Evolutionary conservation across 1,284 basidiomycete genomes (phyloP), one percentile per base, ranked within the genome.

Genomic region (Phellopilus nigrolimitatus): DNA sequence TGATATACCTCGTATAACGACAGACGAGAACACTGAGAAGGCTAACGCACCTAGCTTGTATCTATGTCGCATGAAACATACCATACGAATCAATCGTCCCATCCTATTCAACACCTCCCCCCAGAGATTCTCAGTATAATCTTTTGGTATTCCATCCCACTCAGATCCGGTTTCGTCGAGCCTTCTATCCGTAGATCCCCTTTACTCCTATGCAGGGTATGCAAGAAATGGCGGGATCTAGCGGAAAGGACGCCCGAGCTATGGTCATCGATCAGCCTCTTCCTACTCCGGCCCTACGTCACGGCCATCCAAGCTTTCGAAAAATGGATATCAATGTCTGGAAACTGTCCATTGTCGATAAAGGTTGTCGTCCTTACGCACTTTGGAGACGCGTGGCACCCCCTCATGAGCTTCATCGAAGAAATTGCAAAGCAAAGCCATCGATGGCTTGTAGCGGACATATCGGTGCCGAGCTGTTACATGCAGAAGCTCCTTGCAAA

Each of bases 121-220:
- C 51, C 51, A 37, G 51, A 53, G 27, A 41, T 53, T 15, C 45
- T 53, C 25, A 43, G 51, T 22, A 53, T 53, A 13, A 53, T 53
- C 37, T 53, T 53, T 27, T 53, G 51, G 43, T 33, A 47, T 21
- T 28, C 51, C n/a, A 38, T 53, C 22, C 53, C 48, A 10, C 46
- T 21, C 25, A 47, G 41, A 15, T 38, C 27, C 8, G 53, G 40
- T 17, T 54, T 54, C 17, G 27, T 50, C 22, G 44, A 46, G 21
- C 53, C 53, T 9, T 54, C 53, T n/a, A 49, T 49, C 13, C 21
- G 34, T 6, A 15, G 38, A 2, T 34, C 51, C 3, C 51, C 51
- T n/a, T 21, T 52, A n/a, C 31, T 52, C n/a, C 51, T 52, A 1
- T 27, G 44, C 15, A 19, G 36, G 6, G 43, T 47, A 4, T 52